phyloP scores from a whole-genome alignment of 2,329 filamentous ascomycete genomes.

The Beauveria sp. region DNA sequence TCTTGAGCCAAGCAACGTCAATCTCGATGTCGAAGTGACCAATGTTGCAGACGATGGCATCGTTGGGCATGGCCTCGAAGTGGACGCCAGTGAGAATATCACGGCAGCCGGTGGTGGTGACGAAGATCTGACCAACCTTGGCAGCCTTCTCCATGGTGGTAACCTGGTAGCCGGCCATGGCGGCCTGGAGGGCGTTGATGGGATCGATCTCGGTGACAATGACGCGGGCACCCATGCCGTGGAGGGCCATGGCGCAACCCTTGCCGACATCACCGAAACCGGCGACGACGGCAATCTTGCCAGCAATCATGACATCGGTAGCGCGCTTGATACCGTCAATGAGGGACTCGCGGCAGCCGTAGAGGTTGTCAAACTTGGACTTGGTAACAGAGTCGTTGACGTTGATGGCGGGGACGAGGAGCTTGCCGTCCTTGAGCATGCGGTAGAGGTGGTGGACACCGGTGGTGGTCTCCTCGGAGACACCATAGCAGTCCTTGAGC shows the following conservation, averaged over 20 bases:
- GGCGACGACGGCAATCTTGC: slow-evolving; percentile 95
- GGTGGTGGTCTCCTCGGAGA: slow-evolving; percentile 99
- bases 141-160: slow-evolving; percentile 97
- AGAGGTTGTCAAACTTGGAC: slow-evolving; percentile 99
- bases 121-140: slow-evolving; percentile 86
- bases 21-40: slow-evolving; percentile 99
- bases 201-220: slow-evolving; percentile 95
- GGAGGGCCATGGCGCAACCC: slow-evolving; percentile 92
- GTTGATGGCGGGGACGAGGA: slow-evolving; percentile 94
- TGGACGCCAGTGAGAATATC: slow-evolving; percentile 89
- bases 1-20: slow-evolving; percentile 98
- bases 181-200: slow-evolving; percentile 98
- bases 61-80: slow-evolving; percentile 94
- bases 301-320: slow-evolving; percentile 99
- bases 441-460: slow-evolving; percentile 99
- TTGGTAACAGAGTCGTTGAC: slow-evolving; percentile 99
- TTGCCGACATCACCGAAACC: slow-evolving; percentile 99
- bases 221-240: slow-evolving; percentile 95
- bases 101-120: slow-evolving; percentile 98
- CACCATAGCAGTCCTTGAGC: slow-evolving; percentile 96
- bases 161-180: slow-evolving; percentile 95
- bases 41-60: slow-evolving; percentile 99
- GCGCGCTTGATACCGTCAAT: slow-evolving; percentile 99
- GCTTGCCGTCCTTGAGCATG: slow-evolving; percentile 86
- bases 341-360: slow-evolving; percentile 97